Evolutionary conservation across 78 protist species (phyloP), one percentile per base, ranked within the genome.

Genomic region (Polysphondylium violaceum): DNA sequence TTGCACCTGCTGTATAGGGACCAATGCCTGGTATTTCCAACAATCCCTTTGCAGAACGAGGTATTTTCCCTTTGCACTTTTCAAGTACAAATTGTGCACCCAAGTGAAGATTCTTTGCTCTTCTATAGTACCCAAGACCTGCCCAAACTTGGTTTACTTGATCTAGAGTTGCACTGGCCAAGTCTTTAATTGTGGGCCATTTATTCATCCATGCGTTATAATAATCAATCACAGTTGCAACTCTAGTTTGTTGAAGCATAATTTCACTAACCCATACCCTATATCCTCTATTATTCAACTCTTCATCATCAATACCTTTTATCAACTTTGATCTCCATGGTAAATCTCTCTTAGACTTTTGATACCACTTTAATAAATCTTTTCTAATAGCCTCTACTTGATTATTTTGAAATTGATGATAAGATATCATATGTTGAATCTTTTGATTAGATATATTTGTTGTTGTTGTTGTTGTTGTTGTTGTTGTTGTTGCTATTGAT

Each of bases 181-280:
- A 74, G 1, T 63, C 89, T 16, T 35, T 36, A 3, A 93, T 51
- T 2, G 97, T 97, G 0, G 98, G 98, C 78, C 92, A 97, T n/a
- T 74, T 73, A 1, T 16, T 59, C 23, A 92, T 88, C 97, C 95
- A 93, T 40, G 41, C 19, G 19, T 67, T 64, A 67, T 38, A 93
- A 71, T 96, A 96, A 12, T 27, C 88, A 0, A 94, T 71, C 1
- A 96, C 97, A 0, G 87, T 76, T 0, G n/a, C 16, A 0, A 87
- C 87, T 63, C 59, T 31, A n/a, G 98, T 96, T 53, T 97, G 98
- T 75, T 97, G 98, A 1, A 47, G 63, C 98, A 97, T 97, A 67
- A 97, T 77, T 76, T 97, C 98, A 12, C 93, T 74, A 0, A 97
- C 96, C 97, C 97, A 95, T 12, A 97, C 95, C 27, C 69, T 47